Evolutionary conservation across 2,329 filamentous ascomycete species (phyloP), one percentile per base, ranked within the genome.

Genomic region (Fusarium chlamydosporum): DNA sequence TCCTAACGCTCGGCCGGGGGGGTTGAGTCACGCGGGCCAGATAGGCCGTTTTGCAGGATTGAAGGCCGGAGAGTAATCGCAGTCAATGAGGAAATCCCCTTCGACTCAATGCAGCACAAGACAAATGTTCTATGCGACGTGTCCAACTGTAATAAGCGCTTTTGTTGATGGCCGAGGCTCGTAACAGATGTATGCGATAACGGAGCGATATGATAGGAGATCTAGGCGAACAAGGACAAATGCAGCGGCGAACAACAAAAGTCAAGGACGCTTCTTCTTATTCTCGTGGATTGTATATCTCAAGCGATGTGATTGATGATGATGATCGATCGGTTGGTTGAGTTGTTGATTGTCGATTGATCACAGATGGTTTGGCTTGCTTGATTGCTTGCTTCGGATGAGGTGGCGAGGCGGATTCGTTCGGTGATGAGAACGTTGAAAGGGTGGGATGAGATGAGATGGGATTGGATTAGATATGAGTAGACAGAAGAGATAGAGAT

Each of bases 231-330:
- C 38, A 56, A 56, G 45, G 58, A 62, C 64, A 65, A 71, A 51
- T 60, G 61, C 57, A 68, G 55, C 37, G 47, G 52, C 65, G 56
- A 67, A 70, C 57, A 64, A 57, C 65, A 57, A 61, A 68, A 60
- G 64, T 68, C 70, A 69, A 75, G 55, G 71, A 69, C 69, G 50
- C 76, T 77, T 77, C 75, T 78, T 78, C 75, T 77, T 50, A n/a
- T 51, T 78, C 76, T 78, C 74, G 74, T 68, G 60, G 26, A 55
- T 64, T 61, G 65, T 61, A 54, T 64, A 50, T 59, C 70, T 69
- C 57, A 55, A 70, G 61, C 58, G 56, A 50, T 53, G 67, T 65
- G 63, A 70, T 70, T 45, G 60, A 60, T 67, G 34, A 54, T 46
- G 56, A 54, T 50, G 56, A 29, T 52, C 33, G 57, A 41, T 20